These are phyloP conservation scores for Tuber brumale DNA, from an alignment of 495 filamentous ascomycete species.

Conservation along the genomic window DNA sequence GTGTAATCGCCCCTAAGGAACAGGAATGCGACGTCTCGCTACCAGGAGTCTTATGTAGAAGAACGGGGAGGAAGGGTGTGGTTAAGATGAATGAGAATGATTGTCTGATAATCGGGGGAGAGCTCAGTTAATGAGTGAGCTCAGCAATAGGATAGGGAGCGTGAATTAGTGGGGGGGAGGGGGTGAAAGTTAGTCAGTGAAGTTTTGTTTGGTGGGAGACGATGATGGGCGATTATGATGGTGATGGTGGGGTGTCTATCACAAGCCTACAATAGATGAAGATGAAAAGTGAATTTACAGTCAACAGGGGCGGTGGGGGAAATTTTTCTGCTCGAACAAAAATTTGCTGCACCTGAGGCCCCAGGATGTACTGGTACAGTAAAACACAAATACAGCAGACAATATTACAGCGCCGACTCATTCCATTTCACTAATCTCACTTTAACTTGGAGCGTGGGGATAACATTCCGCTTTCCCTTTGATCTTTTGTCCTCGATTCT, in stretches of 20 bases:
- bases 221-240: background rate
- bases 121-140: background rate
- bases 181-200: background rate
- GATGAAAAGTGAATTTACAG: background rate
- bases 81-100: background rate
- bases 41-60: background rate
- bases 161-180: background rate
- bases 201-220: background rate
- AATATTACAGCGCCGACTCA: background rate
- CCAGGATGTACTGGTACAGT: background rate
- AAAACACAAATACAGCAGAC: background rate
- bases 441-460: background rate
- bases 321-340: background rate
- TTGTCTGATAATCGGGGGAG: background rate
- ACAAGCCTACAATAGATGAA: background rate
- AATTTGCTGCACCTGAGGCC: constrained; percentile 3
- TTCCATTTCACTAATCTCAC: background rate
- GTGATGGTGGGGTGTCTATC: constrained; percentile 1
- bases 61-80: background rate
- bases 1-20: background rate
- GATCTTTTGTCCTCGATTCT: background rate
- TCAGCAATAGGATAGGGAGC: background rate
- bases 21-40: background rate
- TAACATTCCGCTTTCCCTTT: background rate
- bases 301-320: background rate